Percentiles rank a stretch among this genome's conserved stretches.
Evolutionary conservation across 2,329 filamentous ascomycete species (phyloP).

Genomic region (Chrysoporthe puriensis): DNA sequence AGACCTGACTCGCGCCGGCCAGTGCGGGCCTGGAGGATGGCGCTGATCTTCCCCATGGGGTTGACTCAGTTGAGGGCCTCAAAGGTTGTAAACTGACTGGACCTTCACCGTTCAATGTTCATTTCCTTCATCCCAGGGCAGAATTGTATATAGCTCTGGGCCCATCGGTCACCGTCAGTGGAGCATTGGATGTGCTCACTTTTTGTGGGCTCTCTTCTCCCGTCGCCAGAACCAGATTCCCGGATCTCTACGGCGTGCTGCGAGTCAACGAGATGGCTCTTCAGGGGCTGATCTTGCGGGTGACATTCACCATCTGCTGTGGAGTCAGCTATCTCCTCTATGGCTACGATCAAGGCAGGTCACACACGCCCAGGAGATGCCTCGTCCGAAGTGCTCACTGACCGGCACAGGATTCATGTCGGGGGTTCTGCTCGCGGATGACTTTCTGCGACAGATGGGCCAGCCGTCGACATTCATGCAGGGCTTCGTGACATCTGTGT

Average conservation of each 20-base stretch:
- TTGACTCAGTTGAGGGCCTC: neutral
- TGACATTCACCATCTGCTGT: slow-evolving; percentile 15
- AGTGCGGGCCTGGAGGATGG: neutral
- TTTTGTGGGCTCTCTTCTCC: no score
- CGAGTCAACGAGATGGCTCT: slow-evolving; percentile 1
- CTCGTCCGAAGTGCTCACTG: neutral
- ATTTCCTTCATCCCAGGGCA: neutral
- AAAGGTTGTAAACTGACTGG: no score
- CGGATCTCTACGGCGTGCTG: no score
- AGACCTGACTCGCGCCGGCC: neutral
- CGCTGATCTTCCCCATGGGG: neutral
- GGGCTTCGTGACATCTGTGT: slow-evolving; percentile 15
- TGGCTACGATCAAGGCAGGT: slow-evolving; percentile 19
- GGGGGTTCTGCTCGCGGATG: slow-evolving; percentile 13
- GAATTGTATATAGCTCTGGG: no score
- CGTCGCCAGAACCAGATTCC: no score
- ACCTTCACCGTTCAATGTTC: neutral
- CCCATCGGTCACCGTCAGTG: no score
- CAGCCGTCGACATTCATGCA: slow-evolving; percentile 19
- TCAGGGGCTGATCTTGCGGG: slow-evolving; percentile 8
- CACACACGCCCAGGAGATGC: neutral
- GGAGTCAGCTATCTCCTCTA: slow-evolving; percentile 19
- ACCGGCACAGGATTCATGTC: slow-evolving; percentile 14
- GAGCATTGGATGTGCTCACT: no score
- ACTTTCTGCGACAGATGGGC: slow-evolving; percentile 14